Base-by-base conservation (phyloP, 306 rosid species). In the Cicer cuneatum region DNA sequence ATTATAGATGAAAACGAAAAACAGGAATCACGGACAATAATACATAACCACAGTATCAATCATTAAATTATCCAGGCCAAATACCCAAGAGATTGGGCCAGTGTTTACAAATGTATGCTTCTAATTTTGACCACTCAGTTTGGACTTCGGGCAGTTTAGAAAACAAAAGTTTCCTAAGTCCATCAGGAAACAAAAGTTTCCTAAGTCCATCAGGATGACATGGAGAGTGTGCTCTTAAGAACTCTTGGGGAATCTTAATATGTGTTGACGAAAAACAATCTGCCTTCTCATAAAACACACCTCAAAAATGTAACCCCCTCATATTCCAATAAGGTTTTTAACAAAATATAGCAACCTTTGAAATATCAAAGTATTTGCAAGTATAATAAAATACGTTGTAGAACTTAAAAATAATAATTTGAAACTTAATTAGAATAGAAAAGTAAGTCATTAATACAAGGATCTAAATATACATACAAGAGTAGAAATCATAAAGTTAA, bases 1-100 rank as follows among this genome's bases (percentile, higher is more conserved):
- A 73, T 43, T 46, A 29, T 29, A 66, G 15, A 68, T 48, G 46
- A 78, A 43, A 62, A 69, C 61, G 69, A 19, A 19, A 19, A 19
- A 29, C 35, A 29, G 35, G 35, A 11, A 57, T 47, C 61, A 18
- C 13, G 14, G 16, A 57, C 10, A 57, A 48, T 2, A 47, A 37
- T 42, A 57, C 46, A 40, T 41, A 33, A 48, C 15, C 41, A 19
- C 18, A 63, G 7, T 19, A 57, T 29, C 33, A 45, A 33, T 59
- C 45, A 41, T 41, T 9, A 7, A 41, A 41, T 7, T 7, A 41
- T 1, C 8, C 9, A 41, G 8, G 45, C 45, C 10, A 41, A 7
- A 41, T 41, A 41, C 45, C 45, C 10, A 48, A 35, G 58, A 35
- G 71, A 13, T 47, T 68, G 29, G 29, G 45, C 21, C 8, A 68